Evolutionary conservation across 768 basidiomycete genomes (phyloP).

Genomic region (Pulveroboletus sp.): DNA sequence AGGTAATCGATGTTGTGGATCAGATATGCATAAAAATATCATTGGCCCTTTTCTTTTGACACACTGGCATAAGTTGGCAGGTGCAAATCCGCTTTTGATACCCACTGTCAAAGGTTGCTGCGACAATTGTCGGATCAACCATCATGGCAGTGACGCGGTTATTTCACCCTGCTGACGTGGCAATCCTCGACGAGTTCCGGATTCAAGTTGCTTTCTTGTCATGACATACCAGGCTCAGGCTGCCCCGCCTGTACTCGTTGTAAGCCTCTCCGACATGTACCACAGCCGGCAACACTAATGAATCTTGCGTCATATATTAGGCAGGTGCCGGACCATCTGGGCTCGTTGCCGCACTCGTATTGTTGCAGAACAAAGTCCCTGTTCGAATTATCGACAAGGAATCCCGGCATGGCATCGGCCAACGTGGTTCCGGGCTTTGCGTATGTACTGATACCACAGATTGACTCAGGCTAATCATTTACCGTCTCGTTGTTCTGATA

Average conservation of each 20-base stretch:
- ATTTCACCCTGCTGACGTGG: too few relatives aligned
- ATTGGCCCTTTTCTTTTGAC: too few relatives aligned
- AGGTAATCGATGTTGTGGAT: too few relatives aligned
- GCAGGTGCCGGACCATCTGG: slow-evolving; percentile 31
- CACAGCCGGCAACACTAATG: not conserved
- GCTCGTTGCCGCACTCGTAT: slow-evolving; percentile 29
- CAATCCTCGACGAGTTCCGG: too few relatives aligned
- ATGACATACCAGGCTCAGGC: too few relatives aligned
- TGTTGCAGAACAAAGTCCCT: slow-evolving; percentile 42
- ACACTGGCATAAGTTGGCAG: too few relatives aligned
- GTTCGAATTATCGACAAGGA: slow-evolving; percentile 53
- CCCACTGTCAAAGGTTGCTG: too few relatives aligned
- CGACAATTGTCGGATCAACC: too few relatives aligned
- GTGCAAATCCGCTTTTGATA: too few relatives aligned
- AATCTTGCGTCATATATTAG: slow-evolving; percentile 1
- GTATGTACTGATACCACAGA: slow-evolving; percentile 20
- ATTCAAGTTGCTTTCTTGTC: too few relatives aligned
- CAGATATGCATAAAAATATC: too few relatives aligned
- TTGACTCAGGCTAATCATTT: not conserved
- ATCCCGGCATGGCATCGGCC: slow-evolving; percentile 32
- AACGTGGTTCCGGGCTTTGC: slow-evolving; percentile 40
- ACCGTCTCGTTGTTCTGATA: not conserved
- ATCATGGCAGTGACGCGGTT: too few relatives aligned
- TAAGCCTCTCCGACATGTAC: not conserved
- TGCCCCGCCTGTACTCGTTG: slow-evolving; percentile 18